Evolutionary conservation across 192 early-diverging fungal species (phyloP).

Genomic region (Coemansia sp.): DNA sequence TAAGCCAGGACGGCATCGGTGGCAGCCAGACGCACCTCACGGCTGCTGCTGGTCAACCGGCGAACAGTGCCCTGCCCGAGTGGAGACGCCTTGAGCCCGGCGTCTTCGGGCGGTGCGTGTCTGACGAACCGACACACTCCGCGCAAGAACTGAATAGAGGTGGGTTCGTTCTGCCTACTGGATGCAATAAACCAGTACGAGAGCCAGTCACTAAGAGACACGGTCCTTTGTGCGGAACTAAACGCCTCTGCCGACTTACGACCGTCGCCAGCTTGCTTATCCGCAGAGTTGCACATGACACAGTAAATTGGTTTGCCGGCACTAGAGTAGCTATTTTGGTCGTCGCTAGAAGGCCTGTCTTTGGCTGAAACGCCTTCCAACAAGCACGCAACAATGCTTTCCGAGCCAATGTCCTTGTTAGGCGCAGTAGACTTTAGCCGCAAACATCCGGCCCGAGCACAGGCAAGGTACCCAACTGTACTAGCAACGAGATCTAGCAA

Average conservation of each 20-base stretch:
- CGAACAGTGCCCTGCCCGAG: conserved; percentile 47
- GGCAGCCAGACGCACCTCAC: conserved; percentile 54
- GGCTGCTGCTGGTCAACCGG: conserved; percentile 44
- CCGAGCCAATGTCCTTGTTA: background rate
- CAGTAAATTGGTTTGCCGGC: background rate
- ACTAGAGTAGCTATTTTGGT: background rate
- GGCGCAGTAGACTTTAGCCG: background rate
- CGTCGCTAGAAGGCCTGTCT: background rate
- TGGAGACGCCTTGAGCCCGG: conserved; percentile 35
- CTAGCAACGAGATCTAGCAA: conserved; percentile 42
- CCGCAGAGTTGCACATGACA: conserved; percentile 5
- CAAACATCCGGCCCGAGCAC: conserved; percentile 45
- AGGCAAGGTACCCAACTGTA: conserved; percentile 39
- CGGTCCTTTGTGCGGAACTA: background rate
- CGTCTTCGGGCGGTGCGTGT: conserved; percentile 46
- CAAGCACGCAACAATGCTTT: background rate
- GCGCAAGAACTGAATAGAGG: conserved; percentile 36
- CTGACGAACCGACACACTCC: conserved; percentile 41
- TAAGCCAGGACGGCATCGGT: conserved; percentile 32
- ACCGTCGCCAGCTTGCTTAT: background rate
- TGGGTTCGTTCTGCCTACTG: conserved; percentile 25
- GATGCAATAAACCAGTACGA: conserved; percentile 57
- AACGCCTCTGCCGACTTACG: background rate
- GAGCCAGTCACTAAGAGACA: conserved; percentile 51
- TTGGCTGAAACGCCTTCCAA: background rate